Base-by-base conservation (phyloP, 2,329 filamentous ascomycete genomes). In the Teratosphaeria epicoccoides region DNA sequence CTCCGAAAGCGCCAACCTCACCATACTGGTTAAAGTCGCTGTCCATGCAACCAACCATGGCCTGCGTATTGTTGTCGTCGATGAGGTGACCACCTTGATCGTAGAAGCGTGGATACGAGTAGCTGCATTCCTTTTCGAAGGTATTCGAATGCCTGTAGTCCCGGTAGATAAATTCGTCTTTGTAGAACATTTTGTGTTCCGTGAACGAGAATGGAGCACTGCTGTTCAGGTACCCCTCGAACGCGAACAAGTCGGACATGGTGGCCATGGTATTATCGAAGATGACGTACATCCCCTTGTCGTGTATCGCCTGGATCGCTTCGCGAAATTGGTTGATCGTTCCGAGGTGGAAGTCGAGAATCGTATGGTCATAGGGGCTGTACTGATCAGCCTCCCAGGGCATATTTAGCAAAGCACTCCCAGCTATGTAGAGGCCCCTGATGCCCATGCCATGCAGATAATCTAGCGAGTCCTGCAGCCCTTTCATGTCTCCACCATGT, bases 191-290 rank as follows among this genome's bases (percentile, higher is more conserved):
- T 47, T 78, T 70, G 65, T 85, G 77, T 60, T 84, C 82, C 14
- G 70, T 67, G 49, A 70, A 68, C 0, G 65, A 66, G 60, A 80
- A 83, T 0, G 79, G 78, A 0, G 81, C 76, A 22, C 77, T 79
- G 2, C 63, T 67, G 60, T 84, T 84, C 55, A 80, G 68, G 57
- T 75, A 79, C 1, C 79, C 80, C 50, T 82, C 68, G 63, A 83
- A 84, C 5, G 78, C 79, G 54, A 84, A 75, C 49, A 84, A 69
- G 58, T 84, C 80, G 48, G 78, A 77, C 75, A 84, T 74, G 4
- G 81, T 85, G 45, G 78, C 75, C 63, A 84, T 75, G 1, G 82
- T 84, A 60, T 84, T 84, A 62, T 84, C 82, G 53, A 84, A 66
- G 26, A 85, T 69, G 40, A 84, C 79, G 67, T 83, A 83, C 80